Evolutionary conservation across 2,329 filamentous ascomycete genomes (phyloP).

Genomic region (Phialocephala sp.): DNA sequence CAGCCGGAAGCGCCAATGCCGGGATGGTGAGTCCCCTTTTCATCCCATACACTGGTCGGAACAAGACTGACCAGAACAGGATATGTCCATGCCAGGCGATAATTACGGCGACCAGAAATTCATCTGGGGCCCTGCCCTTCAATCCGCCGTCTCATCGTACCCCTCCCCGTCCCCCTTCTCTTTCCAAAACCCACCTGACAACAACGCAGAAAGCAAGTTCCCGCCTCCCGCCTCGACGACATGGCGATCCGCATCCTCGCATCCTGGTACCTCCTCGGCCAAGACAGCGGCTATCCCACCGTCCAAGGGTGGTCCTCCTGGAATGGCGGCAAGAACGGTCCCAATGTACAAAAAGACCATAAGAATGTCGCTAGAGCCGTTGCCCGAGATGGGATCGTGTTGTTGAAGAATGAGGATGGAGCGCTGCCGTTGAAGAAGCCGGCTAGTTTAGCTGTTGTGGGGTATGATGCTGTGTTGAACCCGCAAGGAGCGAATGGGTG

Average conservation of each 20-base stretch:
- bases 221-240: constrained; percentile 67
- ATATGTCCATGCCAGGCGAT: constrained; percentile 83
- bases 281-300: constrained; percentile 53
- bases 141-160: constrained; percentile 53
- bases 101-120: constrained; percentile 57
- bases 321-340: constrained; percentile 37
- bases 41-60: background rate
- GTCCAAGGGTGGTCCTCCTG: constrained; percentile 55
- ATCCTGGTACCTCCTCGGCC: constrained; percentile 63
- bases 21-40: constrained; percentile 60
- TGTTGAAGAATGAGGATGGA: constrained; percentile 69
- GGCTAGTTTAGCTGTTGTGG: constrained; percentile 63
- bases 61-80: constrained; percentile 28
- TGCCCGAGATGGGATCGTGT: constrained; percentile 62
- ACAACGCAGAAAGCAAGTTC: constrained; percentile 59
- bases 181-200: constrained; percentile 14
- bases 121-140: constrained; percentile 61
- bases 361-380: constrained; percentile 65
- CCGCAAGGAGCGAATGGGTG: constrained; percentile 68
- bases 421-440: constrained; percentile 62
- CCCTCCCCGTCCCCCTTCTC: constrained; percentile 21
- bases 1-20: constrained; percentile 66
- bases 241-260: constrained; percentile 70
- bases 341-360: constrained; percentile 62
- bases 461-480: constrained; percentile 65